Base-by-base conservation (phyloP, 2,329 filamentous ascomycete species). In the Akanthomyces lecanii region DNA sequence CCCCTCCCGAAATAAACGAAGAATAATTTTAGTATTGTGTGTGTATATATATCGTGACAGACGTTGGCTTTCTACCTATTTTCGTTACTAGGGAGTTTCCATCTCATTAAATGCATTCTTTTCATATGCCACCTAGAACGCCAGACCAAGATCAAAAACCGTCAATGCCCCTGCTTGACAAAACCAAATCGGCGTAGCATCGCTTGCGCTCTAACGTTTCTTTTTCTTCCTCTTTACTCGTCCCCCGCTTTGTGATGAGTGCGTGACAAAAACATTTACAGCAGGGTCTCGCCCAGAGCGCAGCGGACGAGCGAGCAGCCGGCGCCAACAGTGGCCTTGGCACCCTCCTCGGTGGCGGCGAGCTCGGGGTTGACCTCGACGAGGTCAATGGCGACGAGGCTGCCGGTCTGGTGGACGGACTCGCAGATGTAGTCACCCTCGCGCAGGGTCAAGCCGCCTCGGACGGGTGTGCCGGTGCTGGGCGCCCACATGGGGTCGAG, bases 391-490 rank as follows among this genome's bases (percentile, higher is more conserved):
- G 90, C 90, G 12, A 94, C 81, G 62, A 94, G 78, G 73, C 85
- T 90, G 60, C 91, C 90, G 7, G 90, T 92, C 79, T 90, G 82
- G 74, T 94, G 90, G 25, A 94, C 88, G 68, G 85, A 88, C 78
- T 94, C 95, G 71, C 92, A 96, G 76, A 99, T 98, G 78, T 91
- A 99, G 76, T 98, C 95, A 47, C 95, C 95, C 79, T 99, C 95
- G 62, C 95, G 86, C 70, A 99, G 82, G 4, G 95, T 99, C 74
- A 99, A 78, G 0, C 95, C 95, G 48, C 95, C 95, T 71, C 95
- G 85, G 38, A 99, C 95, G 0, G 95, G 92, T 4, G 95, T 98
- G 21, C 95, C 95, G 0, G 95, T 99, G 76, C 91, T 95, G 28
- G 95, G 95, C 45, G 95, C 95, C 89, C 92, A 97, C 83, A 92